Conservation (phyloP, 495 filamentous ascomycete genomes). For the Trichocladium uniseriatum region DNA sequence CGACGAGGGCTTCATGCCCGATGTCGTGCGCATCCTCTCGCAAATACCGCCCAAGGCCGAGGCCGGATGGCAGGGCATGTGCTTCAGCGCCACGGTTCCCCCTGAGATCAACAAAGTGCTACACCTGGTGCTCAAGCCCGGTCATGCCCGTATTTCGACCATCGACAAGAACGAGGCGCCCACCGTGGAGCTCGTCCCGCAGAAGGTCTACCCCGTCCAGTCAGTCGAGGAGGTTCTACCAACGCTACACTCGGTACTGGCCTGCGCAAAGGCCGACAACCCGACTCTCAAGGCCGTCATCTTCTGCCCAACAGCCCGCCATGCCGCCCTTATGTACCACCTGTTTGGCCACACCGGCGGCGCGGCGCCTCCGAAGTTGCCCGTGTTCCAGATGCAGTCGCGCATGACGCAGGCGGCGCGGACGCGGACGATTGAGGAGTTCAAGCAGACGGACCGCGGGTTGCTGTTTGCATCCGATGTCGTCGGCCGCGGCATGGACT, state of each 20-base stretch:
- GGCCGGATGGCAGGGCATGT: slow-evolving; percentile 63
- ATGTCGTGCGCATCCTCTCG: slow-evolving; percentile 72
- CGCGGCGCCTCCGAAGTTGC: slow-evolving; percentile 79
- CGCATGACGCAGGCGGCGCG: slow-evolving; percentile 62
- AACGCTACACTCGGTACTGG: slow-evolving; percentile 69
- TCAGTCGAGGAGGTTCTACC: slow-evolving; percentile 85
- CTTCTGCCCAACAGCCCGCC: slow-evolving; percentile 97
- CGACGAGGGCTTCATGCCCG: slow-evolving; percentile 87
- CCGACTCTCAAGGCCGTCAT: slow-evolving; percentile 68
- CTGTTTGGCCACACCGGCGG: slow-evolving; percentile 59
- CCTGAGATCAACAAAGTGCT: slow-evolving; percentile 91
- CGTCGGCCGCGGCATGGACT: slow-evolving; percentile 79
- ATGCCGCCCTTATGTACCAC: slow-evolving; percentile 79
- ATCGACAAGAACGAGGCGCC: slow-evolving; percentile 90
- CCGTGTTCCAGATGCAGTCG: slow-evolving; percentile 65
- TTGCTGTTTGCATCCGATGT: slow-evolving; percentile 84
- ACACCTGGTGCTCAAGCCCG: slow-evolving; percentile 89
- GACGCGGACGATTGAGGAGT: slow-evolving; percentile 67
- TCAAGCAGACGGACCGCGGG: slow-evolving; percentile 74
- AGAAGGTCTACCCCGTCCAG: slow-evolving; percentile 61
- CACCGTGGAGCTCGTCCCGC: slow-evolving; percentile 69
- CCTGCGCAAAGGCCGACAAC: slow-evolving; percentile 84
- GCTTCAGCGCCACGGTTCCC: slow-evolving; percentile 87
- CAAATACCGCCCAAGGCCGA: slow-evolving; percentile 52
- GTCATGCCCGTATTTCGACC: slow-evolving; percentile 82